Percentiles rank a stretch among this genome's conserved stretches.
These are phyloP conservation scores for Heritiera fomes DNA, from an alignment of 345 rosid species.

Conservation along the genomic window DNA sequence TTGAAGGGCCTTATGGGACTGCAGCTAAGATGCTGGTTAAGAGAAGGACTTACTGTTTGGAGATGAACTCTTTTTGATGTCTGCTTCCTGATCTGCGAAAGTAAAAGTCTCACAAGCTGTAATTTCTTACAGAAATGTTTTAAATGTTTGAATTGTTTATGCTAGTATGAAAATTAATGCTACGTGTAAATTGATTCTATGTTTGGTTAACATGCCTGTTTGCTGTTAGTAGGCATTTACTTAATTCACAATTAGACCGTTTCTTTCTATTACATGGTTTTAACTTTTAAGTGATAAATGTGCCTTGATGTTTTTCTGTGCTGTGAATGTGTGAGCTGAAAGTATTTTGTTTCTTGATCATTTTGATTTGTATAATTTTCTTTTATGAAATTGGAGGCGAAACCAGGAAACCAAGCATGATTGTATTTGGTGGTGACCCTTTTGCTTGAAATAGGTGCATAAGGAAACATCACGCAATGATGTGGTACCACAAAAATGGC, in stretches of 20 bases:
- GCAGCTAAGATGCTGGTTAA: conserved; percentile 89
- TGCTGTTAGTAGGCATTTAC: background rate
- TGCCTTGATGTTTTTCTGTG: background rate
- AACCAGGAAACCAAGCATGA: background rate
- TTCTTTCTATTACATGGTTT: background rate
- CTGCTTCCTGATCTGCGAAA: conserved; percentile 17
- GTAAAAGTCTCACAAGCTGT: conserved; percentile 23
- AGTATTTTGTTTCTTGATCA: background rate
- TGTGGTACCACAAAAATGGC: background rate
- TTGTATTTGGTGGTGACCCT: background rate
- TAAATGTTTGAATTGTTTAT: background rate
- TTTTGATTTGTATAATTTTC: background rate
- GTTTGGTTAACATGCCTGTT: conserved; percentile 3
- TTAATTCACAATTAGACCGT: background rate
- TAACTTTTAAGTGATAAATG: background rate
- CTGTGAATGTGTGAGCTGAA: conserved; percentile 1
- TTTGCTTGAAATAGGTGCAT: background rate
- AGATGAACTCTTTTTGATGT: conserved; percentile 94
- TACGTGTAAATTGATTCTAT: background rate
- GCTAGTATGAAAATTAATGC: background rate
- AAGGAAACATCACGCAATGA: background rate
- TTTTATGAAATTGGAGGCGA: background rate
- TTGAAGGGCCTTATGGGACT: conserved; percentile 81
- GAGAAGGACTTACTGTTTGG: conserved; percentile 91
- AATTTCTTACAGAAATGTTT: background rate